Conservation (phyloP, 2,329 filamentous ascomycete species). For the Penicillium sp. region DNA sequence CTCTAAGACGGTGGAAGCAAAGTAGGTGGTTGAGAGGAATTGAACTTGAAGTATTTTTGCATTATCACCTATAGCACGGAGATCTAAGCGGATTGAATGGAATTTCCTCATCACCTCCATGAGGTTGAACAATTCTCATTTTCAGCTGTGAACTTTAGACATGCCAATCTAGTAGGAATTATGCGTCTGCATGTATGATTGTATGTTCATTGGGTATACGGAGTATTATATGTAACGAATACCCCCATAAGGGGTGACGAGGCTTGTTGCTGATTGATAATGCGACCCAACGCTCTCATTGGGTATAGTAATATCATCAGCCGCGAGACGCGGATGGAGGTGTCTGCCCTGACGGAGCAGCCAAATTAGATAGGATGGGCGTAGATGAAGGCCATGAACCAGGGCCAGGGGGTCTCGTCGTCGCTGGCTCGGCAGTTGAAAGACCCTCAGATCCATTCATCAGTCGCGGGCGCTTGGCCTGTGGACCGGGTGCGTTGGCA, state of each 20-base stretch:
- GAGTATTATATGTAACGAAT: background rate
- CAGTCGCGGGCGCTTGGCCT: conserved; percentile 44
- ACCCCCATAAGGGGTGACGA: background rate
- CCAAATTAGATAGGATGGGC: conserved; percentile 34
- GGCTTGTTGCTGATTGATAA: background rate
- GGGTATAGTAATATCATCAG: background rate
- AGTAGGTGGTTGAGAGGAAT: background rate
- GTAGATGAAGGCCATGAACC: conserved; percentile 29
- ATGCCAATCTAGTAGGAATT: background rate
- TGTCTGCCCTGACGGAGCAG: conserved; percentile 33
- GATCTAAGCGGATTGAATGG: background rate
- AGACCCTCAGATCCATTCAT: conserved; percentile 41
- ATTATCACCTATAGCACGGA: background rate
- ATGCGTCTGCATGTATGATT: background rate
- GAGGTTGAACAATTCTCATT: background rate
- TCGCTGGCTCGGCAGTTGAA: conserved; percentile 15
- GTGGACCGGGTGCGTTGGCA: conserved; percentile 30
- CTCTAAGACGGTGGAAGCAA: conserved; percentile 7
- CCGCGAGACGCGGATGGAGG: conserved; percentile 28
- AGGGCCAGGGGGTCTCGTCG: conserved; percentile 17
- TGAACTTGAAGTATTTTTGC: background rate
- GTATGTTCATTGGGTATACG: conserved; percentile 1
- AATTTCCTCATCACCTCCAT: background rate
- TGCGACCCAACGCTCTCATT: background rate
- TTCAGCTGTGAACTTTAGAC: background rate